These are phyloP conservation scores for Wickerhamiella occidentalis DNA, from an alignment of 805 yeast species.

Conservation along the genomic window DNA sequence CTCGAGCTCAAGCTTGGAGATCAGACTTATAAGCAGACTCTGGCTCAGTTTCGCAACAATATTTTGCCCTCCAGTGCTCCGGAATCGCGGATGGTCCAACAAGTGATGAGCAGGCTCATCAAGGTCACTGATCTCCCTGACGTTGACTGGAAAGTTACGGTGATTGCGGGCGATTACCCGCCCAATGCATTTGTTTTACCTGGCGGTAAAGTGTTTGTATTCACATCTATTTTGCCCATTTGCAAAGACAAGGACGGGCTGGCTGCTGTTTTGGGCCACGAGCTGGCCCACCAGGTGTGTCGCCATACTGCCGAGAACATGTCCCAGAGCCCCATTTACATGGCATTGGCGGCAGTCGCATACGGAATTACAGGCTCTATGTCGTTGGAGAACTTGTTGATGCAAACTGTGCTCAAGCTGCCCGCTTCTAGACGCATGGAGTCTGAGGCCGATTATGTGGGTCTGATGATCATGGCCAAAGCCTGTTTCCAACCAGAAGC, in stretches of 20 bases:
- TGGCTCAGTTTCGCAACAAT: slow-evolving; percentile 39
- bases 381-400: slow-evolving; percentile 40
- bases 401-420: slow-evolving; percentile 47
- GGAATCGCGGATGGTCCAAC: slow-evolving; percentile 40
- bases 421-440: slow-evolving; percentile 93
- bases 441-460: slow-evolving; percentile 90
- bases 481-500: slow-evolving; percentile 77
- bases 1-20: slow-evolving; percentile 54
- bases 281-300: slow-evolving; percentile 86
- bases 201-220: slow-evolving; percentile 90
- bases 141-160: slow-evolving; percentile 65
- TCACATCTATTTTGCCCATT: slow-evolving; percentile 62
- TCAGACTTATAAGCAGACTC: slow-evolving; percentile 47
- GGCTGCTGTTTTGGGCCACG: slow-evolving; percentile 93
- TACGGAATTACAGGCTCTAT: slow-evolving; percentile 52
- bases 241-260: slow-evolving; percentile 77
- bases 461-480: slow-evolving; percentile 78
- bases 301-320: slow-evolving; percentile 80
- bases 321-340: slow-evolving; percentile 62
- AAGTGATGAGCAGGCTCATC: slow-evolving; percentile 53
- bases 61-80: slow-evolving; percentile 58
- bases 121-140: slow-evolving; percentile 22
- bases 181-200: slow-evolving; percentile 97
- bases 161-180: slow-evolving; percentile 58
- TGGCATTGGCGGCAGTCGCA: slow-evolving; percentile 39